These are phyloP conservation scores for Fagus sylvatica DNA, from an alignment of 306 rosid genomes.

Conservation along the genomic window DNA sequence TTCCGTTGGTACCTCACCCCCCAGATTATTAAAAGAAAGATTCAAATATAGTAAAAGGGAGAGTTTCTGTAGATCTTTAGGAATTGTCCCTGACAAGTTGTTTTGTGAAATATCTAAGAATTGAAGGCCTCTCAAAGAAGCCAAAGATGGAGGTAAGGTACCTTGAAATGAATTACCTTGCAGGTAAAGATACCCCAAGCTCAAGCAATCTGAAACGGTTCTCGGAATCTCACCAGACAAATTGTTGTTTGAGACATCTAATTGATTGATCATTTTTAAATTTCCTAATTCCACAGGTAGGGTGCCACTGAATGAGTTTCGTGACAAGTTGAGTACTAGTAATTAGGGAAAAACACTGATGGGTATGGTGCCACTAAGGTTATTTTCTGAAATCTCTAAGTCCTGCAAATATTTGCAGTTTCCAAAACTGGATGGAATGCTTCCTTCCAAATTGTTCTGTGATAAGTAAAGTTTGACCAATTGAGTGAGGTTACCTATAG, in stretches of 20 bases:
- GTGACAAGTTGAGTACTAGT: too few species aligned
- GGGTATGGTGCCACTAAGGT: background rate
- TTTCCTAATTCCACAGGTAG: background rate
- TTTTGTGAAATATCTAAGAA: too few species aligned
- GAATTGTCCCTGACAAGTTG: background rate
- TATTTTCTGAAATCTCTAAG: background rate
- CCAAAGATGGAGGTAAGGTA: background rate
- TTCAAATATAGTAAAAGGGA: background rate
- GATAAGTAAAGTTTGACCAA: too few species aligned
- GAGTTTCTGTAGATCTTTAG: background rate
- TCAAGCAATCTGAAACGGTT: background rate
- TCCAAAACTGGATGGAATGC: too few species aligned
- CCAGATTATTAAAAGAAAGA: slow-evolving; percentile 12
- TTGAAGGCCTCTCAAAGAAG: background rate
- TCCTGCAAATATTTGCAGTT: too few species aligned
- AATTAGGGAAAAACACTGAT: background rate
- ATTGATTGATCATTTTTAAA: background rate
- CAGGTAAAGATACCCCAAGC: background rate
- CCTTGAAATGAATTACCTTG: background rate
- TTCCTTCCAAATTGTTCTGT: too few species aligned
- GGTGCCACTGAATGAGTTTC: background rate
- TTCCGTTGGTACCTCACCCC: slow-evolving; percentile 28
- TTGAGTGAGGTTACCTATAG: too few species aligned
- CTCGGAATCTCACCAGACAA: background rate
- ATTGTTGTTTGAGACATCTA: background rate